Conservation (phyloP, 495 filamentous ascomycete genomes). For the Trichoderma orchidacearum region DNA sequence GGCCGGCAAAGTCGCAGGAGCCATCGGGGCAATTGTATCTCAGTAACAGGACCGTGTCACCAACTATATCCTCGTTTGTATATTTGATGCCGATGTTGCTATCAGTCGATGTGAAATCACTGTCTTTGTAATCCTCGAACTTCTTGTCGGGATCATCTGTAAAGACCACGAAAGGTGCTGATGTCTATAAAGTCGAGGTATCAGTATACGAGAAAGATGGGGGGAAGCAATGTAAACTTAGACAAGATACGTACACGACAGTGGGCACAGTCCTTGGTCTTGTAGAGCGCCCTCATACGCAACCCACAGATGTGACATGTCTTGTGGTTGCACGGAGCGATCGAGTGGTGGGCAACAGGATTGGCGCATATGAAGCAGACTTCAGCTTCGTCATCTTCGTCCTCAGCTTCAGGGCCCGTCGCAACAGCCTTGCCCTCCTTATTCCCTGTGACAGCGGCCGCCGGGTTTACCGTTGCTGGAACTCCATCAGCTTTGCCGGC, state of each 20-base stretch:
- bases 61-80: constrained; percentile 71
- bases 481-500: too few species aligned
- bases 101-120: constrained; percentile 61
- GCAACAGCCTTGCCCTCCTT: background rate
- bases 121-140: constrained; percentile 65
- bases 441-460: background rate
- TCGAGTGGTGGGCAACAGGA: constrained; percentile 64
- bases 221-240: background rate
- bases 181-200: constrained; percentile 35
- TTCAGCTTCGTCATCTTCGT: constrained; percentile 52
- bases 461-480: background rate
- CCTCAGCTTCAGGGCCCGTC: constrained; percentile 2
- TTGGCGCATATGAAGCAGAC: constrained; percentile 97
- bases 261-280: constrained; percentile 87
- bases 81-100: constrained; percentile 82
- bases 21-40: constrained; percentile 88
- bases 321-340: constrained; percentile 86
- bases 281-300: constrained; percentile 81
- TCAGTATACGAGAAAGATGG: constrained; percentile 3
- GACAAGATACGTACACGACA: constrained; percentile 57
- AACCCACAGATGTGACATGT: constrained; percentile 94
- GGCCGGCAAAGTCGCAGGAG: constrained; percentile 76
- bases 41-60: constrained; percentile 77
- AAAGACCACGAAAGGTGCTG: constrained; percentile 77
- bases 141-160: constrained; percentile 68